Evolutionary conservation across 2,329 filamentous ascomycete genomes (phyloP), one percentile per base, ranked within the genome.

Genomic region (Apiospora malaysiana): DNA sequence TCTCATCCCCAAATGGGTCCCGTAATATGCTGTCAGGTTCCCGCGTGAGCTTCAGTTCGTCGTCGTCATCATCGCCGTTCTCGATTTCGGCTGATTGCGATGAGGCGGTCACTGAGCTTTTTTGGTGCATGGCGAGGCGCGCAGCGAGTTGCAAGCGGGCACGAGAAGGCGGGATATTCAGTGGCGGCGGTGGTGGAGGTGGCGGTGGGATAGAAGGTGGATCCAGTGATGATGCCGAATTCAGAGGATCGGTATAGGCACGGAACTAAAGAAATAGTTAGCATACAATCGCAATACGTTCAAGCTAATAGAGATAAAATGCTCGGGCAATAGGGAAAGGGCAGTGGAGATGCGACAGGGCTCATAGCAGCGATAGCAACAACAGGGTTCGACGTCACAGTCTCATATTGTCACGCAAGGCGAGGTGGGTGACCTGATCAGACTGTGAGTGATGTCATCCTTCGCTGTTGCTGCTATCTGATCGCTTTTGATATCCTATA

Each of bases 111-210:
- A 84, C 81, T 7, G 85, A 82, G 74, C 90, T 89, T 80, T 93
- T 92, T 75, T 91, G 89, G 74, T 94, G 92, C 82, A 92, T 89
- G 2, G 93, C 89, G 77, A 98, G 87, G 16, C 95, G 90, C 16
- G 93, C 93, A n/a, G 94, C 95, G n/a, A 98, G 88, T 81, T 97
- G 94, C 70, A 94, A 87, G 68, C 95, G 90, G 9, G 95, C 95
- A 69, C 95, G 90, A 9, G 94, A 97, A 2, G 95, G 95, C 0
- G 93, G 91, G 46, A 95, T 91, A 79, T 95, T 96, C 77, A 97
- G 85, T 16, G 94, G 94, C 43, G 93, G 91, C 27, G 90, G 93
- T n/a, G 92, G 92, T 0, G 89, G 87, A 2, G 87, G 87, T 2
- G 89, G 89, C 8, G 89, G 88, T 3, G 83, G 87, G 66, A 90